Percentiles rank a stretch among this genome's conserved stretches.
phyloP scores from a whole-genome alignment of 805 yeast genomes.

The Diddensiella santjacobensis region DNA sequence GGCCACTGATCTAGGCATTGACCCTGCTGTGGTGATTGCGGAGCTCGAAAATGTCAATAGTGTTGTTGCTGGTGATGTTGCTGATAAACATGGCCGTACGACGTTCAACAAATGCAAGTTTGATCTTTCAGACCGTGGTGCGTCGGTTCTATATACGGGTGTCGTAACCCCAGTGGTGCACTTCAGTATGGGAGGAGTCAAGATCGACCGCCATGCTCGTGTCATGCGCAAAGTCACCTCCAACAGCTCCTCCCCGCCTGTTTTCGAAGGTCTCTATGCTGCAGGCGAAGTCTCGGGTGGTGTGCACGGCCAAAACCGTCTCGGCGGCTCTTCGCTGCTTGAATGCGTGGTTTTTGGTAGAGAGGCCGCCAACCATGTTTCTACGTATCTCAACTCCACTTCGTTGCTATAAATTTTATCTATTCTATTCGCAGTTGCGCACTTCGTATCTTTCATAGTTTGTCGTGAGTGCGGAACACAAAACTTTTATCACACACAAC shows the following conservation, averaged over 20 bases:
- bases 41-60: conserved; percentile 1
- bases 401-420: background rate
- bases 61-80: background rate
- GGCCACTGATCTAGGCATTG: conserved; percentile 18
- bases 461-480: no score
- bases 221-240: conserved; percentile 31
- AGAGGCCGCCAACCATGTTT: conserved; percentile 33
- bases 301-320: conserved; percentile 52
- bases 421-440: no score
- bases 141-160: conserved; percentile 2
- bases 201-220: conserved; percentile 46
- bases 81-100: background rate
- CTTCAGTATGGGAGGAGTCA: conserved; percentile 67
- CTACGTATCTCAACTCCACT: background rate
- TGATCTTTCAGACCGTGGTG: background rate
- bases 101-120: background rate
- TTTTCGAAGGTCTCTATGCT: conserved; percentile 47
- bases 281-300: conserved; percentile 61
- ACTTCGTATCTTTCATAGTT: no score
- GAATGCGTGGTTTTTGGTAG: conserved; percentile 52
- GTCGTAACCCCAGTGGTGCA: conserved; percentile 53
- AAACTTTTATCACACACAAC: no score
- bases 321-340: conserved; percentile 52
- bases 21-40: background rate
- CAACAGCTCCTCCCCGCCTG: no score